Evolutionary conservation across 2,329 filamentous ascomycete species (phyloP), one percentile per base, ranked within the genome.

Genomic region (Ambrosiella xylebori): DNA sequence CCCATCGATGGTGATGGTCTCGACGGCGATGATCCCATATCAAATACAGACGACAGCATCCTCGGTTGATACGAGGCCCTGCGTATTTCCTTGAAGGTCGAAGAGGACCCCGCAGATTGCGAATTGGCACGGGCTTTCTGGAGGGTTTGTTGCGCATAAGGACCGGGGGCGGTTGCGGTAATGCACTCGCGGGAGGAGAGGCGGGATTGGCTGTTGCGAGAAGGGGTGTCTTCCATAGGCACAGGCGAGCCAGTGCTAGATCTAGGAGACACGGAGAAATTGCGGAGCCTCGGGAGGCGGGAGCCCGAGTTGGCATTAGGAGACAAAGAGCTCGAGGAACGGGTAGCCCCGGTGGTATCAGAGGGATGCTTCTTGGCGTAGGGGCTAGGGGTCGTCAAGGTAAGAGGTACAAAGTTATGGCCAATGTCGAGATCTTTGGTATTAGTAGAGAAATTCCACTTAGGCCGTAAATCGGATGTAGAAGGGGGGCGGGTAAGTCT

Each of bases 381-480:
- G 0, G 80, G 76, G 61, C 77, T 81, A 0, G 81, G 79, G 1
- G 79, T 79, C 6, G 78, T 81, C 50, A 80, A 69, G 40, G 70
- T 78, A 9, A 84, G 69, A 9, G 83, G 79, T 64, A 80, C 84
- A 70, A 81, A 85, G 66, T 80, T 80, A 67, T 85, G 82, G 35
- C 82, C 81, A n/a, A 79, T 77, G 38, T 84, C 76, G n/a, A 81
- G 72, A 61, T 81, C 77, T 6, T 71, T 71, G 3, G 79, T 77
- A 64, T 84, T 88, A 5, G 81, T 79, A 37, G 82, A 85, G 9
- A 65, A 66, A 65, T 83, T 91, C 87, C 87, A 93, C 59, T 81
- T 77, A 2, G 87, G 87, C 55, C 84, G 80, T 59, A 78, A 74
- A 59, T 77, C 67, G 39, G 74, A 63, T 9, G 73, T 73, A 1